Percentiles rank a stretch among this genome's conserved stretches.
phyloP scores from a whole-genome alignment of 2,329 filamentous ascomycete species.

The Colletotrichum orbiculare region DNA sequence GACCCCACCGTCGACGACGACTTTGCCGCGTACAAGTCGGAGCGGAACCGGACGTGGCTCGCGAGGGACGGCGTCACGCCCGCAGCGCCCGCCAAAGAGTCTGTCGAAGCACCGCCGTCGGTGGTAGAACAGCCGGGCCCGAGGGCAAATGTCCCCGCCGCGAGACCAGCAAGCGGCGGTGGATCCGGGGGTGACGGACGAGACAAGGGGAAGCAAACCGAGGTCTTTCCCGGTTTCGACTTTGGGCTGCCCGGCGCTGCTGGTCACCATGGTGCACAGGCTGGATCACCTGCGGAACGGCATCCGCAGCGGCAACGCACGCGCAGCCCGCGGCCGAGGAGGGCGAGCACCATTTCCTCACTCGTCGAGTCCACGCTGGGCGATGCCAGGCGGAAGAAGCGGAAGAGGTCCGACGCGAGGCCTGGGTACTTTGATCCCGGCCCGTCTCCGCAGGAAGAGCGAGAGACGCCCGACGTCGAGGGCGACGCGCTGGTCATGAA shows the following conservation, averaged over 20 bases:
- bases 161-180: too few relatives aligned
- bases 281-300: not conserved
- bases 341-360: slow-evolving; percentile 6
- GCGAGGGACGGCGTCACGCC: not conserved
- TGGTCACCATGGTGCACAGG: too few relatives aligned
- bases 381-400: slow-evolving; percentile 7
- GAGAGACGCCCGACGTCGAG: not conserved
- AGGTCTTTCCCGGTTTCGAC: slow-evolving; percentile 4
- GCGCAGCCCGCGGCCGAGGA: not conserved
- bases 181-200: too few relatives aligned
- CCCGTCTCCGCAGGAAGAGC: not conserved
- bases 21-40: slow-evolving; percentile 15
- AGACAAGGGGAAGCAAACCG: not conserved
- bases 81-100: too few relatives aligned
- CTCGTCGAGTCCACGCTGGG: slow-evolving; percentile 9
- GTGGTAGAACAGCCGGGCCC: too few relatives aligned
- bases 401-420: slow-evolving; percentile 17
- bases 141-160: too few relatives aligned
- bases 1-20: slow-evolving; percentile 9
- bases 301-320: not conserved
- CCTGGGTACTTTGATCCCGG: slow-evolving; percentile 33
- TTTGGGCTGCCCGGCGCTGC: not conserved
- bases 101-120: too few relatives aligned
- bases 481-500: slow-evolving; percentile 34
- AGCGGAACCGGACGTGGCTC: slow-evolving; percentile 19